A percentile compares a stretch with the other conserved stretches of the same genome.
Conservation (phyloP, 768 basidiomycete genomes). For the Xerocomellus dryophilus region DNA sequence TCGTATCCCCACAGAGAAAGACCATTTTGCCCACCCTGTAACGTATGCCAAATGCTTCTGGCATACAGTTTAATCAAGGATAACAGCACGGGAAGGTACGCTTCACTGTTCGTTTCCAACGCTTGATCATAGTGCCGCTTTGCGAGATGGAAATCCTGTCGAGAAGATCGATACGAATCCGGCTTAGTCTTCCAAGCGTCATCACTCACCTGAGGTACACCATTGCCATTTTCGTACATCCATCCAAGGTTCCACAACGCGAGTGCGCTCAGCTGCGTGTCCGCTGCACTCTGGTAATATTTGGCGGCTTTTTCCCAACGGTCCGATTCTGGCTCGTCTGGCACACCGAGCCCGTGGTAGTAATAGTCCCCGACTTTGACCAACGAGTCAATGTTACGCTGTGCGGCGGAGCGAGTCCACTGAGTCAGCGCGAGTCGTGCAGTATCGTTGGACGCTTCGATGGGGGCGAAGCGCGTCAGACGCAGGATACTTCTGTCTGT, state of each 20-base stretch:
- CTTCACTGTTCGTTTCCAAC: constrained; percentile 82
- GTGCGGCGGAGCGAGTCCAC: constrained; percentile 92
- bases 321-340: constrained; percentile 57
- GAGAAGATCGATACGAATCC: background rate
- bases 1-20: constrained; percentile 65
- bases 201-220: constrained; percentile 72
- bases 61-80: constrained; percentile 80
- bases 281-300: constrained; percentile 93
- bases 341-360: constrained; percentile 83
- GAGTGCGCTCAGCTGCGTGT: constrained; percentile 87
- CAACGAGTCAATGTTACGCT: constrained; percentile 93
- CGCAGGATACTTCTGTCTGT: constrained; percentile 70
- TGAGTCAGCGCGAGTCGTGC: constrained; percentile 83
- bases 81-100: constrained; percentile 81
- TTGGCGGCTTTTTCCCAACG: constrained; percentile 88
- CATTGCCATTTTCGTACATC: constrained; percentile 98
- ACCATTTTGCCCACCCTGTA: constrained; percentile 67
- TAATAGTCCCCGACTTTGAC: constrained; percentile 99
- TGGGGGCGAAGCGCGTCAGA: constrained; percentile 63
- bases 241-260: constrained; percentile 99
- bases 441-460: constrained; percentile 75
- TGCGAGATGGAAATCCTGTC: constrained; percentile 90
- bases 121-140: constrained; percentile 94
- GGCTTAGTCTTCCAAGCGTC: background rate
- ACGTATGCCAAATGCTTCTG: constrained; percentile 79